These are phyloP conservation scores for Amaranthus tricolor DNA, from an alignment of 179 eudicot species.

Conservation along the genomic window DNA sequence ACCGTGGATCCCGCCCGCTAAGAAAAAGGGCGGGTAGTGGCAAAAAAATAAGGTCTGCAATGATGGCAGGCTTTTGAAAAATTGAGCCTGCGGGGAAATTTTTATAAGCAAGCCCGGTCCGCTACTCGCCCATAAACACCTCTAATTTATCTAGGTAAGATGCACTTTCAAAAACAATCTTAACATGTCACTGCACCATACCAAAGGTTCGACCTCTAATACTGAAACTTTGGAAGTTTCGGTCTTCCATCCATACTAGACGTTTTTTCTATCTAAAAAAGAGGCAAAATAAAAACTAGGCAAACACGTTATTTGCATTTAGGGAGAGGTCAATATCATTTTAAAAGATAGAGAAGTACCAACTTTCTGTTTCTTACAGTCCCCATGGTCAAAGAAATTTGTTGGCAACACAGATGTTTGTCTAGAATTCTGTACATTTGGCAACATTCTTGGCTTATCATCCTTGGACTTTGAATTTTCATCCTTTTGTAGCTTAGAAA, in stretches of 20 bases:
- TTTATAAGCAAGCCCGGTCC: too few relatives aligned
- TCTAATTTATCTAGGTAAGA: not conserved
- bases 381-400: conserved; percentile 67
- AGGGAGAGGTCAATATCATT: not conserved
- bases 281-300: not conserved
- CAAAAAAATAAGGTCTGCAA: too few relatives aligned
- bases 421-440: conserved; percentile 38
- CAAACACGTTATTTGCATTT: not conserved
- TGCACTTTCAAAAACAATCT: not conserved
- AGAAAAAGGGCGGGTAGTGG: too few relatives aligned
- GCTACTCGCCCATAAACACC: too few relatives aligned
- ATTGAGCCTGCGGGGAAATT: too few relatives aligned
- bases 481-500: conserved; percentile 37
- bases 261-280: not conserved
- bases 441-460: conserved; percentile 33
- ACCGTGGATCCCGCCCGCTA: too few relatives aligned
- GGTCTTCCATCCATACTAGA: too few relatives aligned
- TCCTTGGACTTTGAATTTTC: conserved; percentile 28
- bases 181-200: not conserved
- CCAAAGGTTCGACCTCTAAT: too few relatives aligned
- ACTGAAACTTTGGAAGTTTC: too few relatives aligned
- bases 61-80: too few relatives aligned
- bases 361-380: conserved; percentile 55
- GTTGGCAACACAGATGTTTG: conserved; percentile 63
- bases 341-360: conserved; percentile 38